Percentiles rank a stretch among this genome's conserved stretches.
Evolutionary conservation across 2,329 filamentous ascomycete species (phyloP).

Genomic region (Penicillium expansum): DNA sequence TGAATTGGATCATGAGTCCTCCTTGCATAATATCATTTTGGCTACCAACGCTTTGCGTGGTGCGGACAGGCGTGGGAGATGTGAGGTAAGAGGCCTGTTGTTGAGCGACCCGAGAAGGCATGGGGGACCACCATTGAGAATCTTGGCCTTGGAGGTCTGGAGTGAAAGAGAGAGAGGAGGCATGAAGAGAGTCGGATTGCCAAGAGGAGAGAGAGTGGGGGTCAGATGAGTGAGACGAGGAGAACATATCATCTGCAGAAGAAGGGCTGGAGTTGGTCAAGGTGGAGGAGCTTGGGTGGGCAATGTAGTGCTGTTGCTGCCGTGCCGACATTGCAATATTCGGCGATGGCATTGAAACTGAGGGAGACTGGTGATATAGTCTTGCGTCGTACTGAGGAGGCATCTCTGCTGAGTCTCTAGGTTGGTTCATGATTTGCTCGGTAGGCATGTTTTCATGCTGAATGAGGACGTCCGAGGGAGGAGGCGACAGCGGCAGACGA

Average conservation of each 20-base stretch:
- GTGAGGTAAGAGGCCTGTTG: constrained; percentile 37
- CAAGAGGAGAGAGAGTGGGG: constrained; percentile 42
- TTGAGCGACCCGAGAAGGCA: constrained; percentile 35
- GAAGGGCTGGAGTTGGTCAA: constrained; percentile 37
- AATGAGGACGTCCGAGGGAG: constrained; percentile 44
- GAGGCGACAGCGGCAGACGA: constrained; percentile 45
- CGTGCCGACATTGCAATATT: constrained; percentile 28
- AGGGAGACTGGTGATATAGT: constrained; percentile 35
- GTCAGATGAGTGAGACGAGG: constrained; percentile 41
- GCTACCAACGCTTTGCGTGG: constrained; percentile 27
- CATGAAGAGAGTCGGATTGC: constrained; percentile 40
- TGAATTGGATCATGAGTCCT: constrained; percentile 42
- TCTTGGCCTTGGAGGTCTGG: constrained; percentile 40
- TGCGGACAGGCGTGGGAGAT: constrained; percentile 36
- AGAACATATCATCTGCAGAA: constrained; percentile 40
- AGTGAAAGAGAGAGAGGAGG: constrained; percentile 39
- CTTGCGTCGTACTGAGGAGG: constrained; percentile 33
- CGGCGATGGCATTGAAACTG: constrained; percentile 35
- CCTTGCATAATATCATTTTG: constrained; percentile 39
- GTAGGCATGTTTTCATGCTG: constrained; percentile 39
- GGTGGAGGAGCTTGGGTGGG: constrained; percentile 28
- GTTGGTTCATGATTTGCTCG: constrained; percentile 34
- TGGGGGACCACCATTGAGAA: constrained; percentile 44
- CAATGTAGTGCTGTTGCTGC: constrained; percentile 36
- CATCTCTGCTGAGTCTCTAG: constrained; percentile 30